Evolutionary conservation across 306 rosid genomes (phyloP), one percentile per base, ranked within the genome.

Genomic region (Cicer judaicum): DNA sequence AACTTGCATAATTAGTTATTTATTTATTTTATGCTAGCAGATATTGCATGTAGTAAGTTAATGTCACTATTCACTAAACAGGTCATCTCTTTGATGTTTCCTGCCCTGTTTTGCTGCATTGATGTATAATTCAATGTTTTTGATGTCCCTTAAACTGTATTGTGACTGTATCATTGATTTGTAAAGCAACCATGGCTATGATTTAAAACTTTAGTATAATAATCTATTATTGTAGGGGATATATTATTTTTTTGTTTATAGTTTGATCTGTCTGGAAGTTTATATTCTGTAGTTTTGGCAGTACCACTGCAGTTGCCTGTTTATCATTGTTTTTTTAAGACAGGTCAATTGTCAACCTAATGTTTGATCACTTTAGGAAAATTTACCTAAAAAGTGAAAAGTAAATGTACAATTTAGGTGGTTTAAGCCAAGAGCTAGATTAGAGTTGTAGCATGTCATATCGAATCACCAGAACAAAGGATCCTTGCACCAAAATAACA

Each of bases 201-300:
- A 54, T 9, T 55, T 55, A 7, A 56, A 56, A 56, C 63, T 2
- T 10, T 10, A 56, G 63, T 21, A 57, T 57, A 67, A 5, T 21
- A 2, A 21, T 70, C 0, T 21, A 64, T 19, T 55, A 44, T 36
- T 63, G 46, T 68, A 55, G 50, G 59, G 63, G 7, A 14, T 10
- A 56, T 9, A 55, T 21, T 9, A 62, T 39, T 4, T 65, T 57
- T 72, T 7, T 18, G 8, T 65, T 67, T 62, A n/a, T 52, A 18
- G 63, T 21, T 70, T 81, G 64, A 56, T 48, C 59, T 81, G 64
- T 55, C 46, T 41, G 36, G 52, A 55, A 56, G 36, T 52, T 70
- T 57, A 46, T 64, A 21, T 34, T 71, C 12, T 24, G 49, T 50
- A 49, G 52, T 70, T 53, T 76, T 1, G 56, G 14, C 47, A 56